Evolutionary conservation across 345 rosid species (phyloP).

Genomic region (Sonneratia alba): DNA sequence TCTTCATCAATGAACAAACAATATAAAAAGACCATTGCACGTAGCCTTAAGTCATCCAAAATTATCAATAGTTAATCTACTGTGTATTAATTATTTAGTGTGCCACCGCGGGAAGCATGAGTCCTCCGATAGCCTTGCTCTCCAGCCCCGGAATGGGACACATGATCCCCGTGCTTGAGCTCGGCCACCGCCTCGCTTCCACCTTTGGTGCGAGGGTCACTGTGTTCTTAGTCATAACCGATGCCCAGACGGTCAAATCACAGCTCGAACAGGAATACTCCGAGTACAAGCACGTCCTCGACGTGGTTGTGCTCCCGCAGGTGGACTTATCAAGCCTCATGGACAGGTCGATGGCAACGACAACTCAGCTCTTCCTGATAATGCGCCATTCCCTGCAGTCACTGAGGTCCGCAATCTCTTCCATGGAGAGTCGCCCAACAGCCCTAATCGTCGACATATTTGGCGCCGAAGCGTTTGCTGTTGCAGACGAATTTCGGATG

Average conservation of each 20-base stretch:
- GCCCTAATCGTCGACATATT: conserved; percentile 40
- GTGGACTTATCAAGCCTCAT: conserved; percentile 17
- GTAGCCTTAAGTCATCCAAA: too few relatives aligned
- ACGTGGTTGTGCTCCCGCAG: conserved; percentile 16
- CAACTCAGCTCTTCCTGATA: background rate
- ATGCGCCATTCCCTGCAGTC: conserved; percentile 14
- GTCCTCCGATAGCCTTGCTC: conserved; percentile 24
- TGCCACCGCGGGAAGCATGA: background rate
- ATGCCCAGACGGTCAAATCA: conserved; percentile 11
- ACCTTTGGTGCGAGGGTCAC: conserved; percentile 23
- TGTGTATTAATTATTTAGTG: background rate
- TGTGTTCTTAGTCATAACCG: conserved; percentile 16
- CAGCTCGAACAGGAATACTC: conserved; percentile 6
- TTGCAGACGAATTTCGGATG: conserved; percentile 42
- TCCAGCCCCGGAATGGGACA: conserved; percentile 48
- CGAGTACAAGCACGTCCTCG: conserved; percentile 3
- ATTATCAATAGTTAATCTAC: too few relatives aligned
- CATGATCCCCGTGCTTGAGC: conserved; percentile 35
- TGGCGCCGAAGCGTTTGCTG: conserved; percentile 30
- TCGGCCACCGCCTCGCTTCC: conserved; percentile 20
- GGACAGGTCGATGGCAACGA: conserved; percentile 1
- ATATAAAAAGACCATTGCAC: background rate
- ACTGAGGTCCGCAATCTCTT: conserved; percentile 15
- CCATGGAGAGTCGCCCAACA: conserved; percentile 11
- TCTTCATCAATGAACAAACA: too few relatives aligned